Base-by-base conservation (phyloP, 139 green algal genomes). In the Eudorina sp. region DNA sequence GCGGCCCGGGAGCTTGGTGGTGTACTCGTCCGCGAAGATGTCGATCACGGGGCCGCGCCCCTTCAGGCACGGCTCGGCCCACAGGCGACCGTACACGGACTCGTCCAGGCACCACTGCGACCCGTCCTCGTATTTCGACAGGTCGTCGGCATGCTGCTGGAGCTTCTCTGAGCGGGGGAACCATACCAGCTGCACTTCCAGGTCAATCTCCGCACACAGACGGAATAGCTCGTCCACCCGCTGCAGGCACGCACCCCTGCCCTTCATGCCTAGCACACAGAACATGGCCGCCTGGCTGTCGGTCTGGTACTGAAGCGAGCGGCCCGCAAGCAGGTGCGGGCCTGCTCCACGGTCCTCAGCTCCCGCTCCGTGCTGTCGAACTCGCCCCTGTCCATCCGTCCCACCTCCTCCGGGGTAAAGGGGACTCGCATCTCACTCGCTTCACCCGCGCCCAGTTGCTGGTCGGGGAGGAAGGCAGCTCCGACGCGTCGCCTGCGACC, bases 321-420 rank as follows among this genome's bases (percentile, higher is more conserved):
- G n/a, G 25, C 40, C 38, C 38, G 7, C 23, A 3, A 86, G 58
- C 27, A 86, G 79, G 19, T 62, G 27, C 4, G 79, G 55, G 55
- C 41, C 53, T 18, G 23, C 9, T 6, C 4, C 23, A 85, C 55
- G 0, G 53, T 64, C 6, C 53, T 4, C 29, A 74, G 38, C 34
- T 85, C 78, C 25, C 78, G 78, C 38, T 74, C 53, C 25, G 78
- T 85, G 34, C 78, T 85, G 78, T 51, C 72, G 9, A 85, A 53
- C 3, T 53, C 4, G 53, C 40, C 53, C 8, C 16, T 34, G 1
- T 25, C 4, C 78, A 86, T 73, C 14, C 41, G 79, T 0, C 0
- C 29, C 11, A 9, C 2, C 60, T 86, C 79, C 14, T 53, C 55
- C 45, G 36, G 36, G 21, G 58, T 58, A 36, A 86, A 86, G 13